Percentiles rank a stretch among this genome's conserved stretches.
Conservation (phyloP, 192 early-diverging fungal species). For the Coemansia sp. region DNA sequence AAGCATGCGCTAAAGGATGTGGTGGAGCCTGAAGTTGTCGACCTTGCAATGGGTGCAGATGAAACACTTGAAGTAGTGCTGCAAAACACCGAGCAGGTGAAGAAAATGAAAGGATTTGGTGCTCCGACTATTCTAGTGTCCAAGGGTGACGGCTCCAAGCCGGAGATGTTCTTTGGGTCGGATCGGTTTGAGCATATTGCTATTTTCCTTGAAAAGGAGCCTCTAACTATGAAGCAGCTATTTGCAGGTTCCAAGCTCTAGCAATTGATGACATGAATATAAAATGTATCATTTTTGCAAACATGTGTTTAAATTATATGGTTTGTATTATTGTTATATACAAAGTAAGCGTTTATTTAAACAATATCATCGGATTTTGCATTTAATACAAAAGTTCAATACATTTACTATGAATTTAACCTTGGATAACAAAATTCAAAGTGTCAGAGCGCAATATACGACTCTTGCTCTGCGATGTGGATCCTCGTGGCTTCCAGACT, state of each 20-base stretch:
- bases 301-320: too few species aligned
- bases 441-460: too few species aligned
- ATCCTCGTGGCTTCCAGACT: too few species aligned
- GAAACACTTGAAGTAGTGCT: constrained; percentile 23
- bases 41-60: constrained; percentile 10
- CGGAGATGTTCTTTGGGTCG: constrained; percentile 48
- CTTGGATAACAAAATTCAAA: too few species aligned
- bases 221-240: constrained; percentile 42
- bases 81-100: constrained; percentile 17
- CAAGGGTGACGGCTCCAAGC: constrained; percentile 11
- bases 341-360: neutral
- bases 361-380: neutral
- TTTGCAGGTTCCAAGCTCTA: constrained; percentile 32
- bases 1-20: constrained; percentile 27
- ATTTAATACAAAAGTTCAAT: too few species aligned
- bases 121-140: constrained; percentile 41
- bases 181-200: constrained; percentile 51
- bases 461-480: too few species aligned
- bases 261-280: neutral
- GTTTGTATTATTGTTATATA: neutral
- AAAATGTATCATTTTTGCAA: neutral
- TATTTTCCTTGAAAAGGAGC: constrained; percentile 34
- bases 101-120: constrained; percentile 34
- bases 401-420: too few species aligned
- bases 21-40: constrained; percentile 16